Base-by-base conservation (phyloP, 768 basidiomycete species). In the Russula dissimulans region DNA sequence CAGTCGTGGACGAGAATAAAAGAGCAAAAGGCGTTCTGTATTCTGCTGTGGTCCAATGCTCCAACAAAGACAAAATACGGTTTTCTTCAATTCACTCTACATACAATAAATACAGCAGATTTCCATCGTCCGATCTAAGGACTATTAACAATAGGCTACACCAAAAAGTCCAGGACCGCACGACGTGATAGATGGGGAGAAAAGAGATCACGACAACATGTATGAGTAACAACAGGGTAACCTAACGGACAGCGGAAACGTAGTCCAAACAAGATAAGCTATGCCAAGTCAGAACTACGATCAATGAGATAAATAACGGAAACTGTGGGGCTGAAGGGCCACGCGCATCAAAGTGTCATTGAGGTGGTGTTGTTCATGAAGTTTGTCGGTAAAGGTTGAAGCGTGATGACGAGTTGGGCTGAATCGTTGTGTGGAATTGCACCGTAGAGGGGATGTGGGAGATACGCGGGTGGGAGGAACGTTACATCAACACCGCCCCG, bases 61-160 rank as follows among this genome's bases (percentile, higher is more conserved):
- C 22, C 12, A 29, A 48, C 43, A 26, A 26, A 26, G 8, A 31
- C 1, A 22, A 1, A 2, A 31, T 42, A 45, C 45, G 31, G 51
- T 51, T 38, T 22, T 61, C 38, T 61, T 62, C 46, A 41, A 47
- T 47, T 64, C 60, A 11, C 49, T 62, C 54, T 62, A 63, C 62
- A 49, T 61, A 63, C 53, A 63, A 64, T 64, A 64, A 64, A 64
- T 64, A 64, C 55, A 44, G 46, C 38, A 64, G 22, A 56, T 38
- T 52, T 53, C 56, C 60, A 38, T 47, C 39, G 42, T 48, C 54
- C 39, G 38, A 46, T 63, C 62, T 64, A 64, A 29, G 39, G 51
- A 53, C 62, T 36, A 54, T 56, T 26, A 56, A 51, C 54, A 29
- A 62, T 61, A 64, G 45, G 62, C 54, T 55, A 63, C 52, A 63